A percentile compares a stretch with the other conserved stretches of the same genome.
phyloP scores from a whole-genome alignment of 352 stramenopile species.

The Phytophthora tubulina region DNA sequence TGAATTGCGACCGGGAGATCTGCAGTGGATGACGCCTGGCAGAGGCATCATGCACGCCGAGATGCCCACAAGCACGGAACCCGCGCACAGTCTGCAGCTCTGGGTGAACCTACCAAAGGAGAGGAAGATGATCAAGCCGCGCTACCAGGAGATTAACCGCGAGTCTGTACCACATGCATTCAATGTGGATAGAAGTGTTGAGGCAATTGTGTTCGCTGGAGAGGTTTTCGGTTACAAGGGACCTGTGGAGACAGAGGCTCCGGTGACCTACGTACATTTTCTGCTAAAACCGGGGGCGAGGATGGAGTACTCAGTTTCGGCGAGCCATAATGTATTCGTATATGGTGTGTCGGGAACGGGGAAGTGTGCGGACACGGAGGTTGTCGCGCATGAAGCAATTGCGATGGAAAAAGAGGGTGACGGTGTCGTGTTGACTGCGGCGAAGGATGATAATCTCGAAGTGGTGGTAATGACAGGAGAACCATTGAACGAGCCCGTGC shows the following conservation, averaged over 20 bases:
- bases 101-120: constrained; percentile 53
- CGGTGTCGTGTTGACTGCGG: constrained; percentile 47
- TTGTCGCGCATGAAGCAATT: constrained; percentile 49
- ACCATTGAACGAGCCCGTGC: constrained; percentile 63
- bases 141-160: constrained; percentile 50
- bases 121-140: constrained; percentile 46
- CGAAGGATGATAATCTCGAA: constrained; percentile 41
- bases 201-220: constrained; percentile 54
- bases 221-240: constrained; percentile 46
- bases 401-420: constrained; percentile 55
- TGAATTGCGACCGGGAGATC: constrained; percentile 47
- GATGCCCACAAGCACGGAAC: constrained; percentile 41
- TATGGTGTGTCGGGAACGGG: constrained; percentile 41
- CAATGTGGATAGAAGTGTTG: constrained; percentile 43
- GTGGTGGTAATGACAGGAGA: constrained; percentile 63
- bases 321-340: constrained; percentile 48
- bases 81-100: constrained; percentile 48
- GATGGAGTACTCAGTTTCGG: constrained; percentile 43
- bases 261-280: constrained; percentile 57
- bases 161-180: constrained; percentile 44
- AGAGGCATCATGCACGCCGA: constrained; percentile 58
- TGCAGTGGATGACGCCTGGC: constrained; percentile 63
- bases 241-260: constrained; percentile 43
- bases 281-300: constrained; percentile 35
- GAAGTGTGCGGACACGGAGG: not conserved